These are phyloP conservation scores for Candida morakotiae DNA, from an alignment of 805 yeast species.

Conservation along the genomic window DNA sequence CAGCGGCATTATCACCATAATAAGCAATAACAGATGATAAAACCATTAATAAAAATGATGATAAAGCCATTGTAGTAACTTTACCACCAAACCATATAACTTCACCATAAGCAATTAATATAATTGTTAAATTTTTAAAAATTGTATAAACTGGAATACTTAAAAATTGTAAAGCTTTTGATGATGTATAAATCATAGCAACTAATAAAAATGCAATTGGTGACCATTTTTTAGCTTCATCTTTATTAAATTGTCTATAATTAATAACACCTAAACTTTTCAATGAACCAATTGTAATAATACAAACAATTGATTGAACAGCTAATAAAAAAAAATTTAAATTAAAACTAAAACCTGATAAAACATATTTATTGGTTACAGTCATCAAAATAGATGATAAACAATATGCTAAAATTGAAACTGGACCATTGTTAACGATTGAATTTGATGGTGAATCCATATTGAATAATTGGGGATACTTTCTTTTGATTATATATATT, in stretches of 20 bases:
- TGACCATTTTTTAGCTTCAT: conserved; percentile 93
- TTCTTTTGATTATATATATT: conserved; percentile 25
- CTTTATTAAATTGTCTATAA: conserved; percentile 78
- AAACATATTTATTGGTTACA: conserved; percentile 92
- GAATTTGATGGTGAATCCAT: conserved; percentile 32
- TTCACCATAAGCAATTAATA: conserved; percentile 96
- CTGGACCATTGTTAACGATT: conserved; percentile 52
- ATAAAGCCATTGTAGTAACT: conserved; percentile 85
- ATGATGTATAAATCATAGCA: conserved; percentile 91
- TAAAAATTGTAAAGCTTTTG: conserved; percentile 89
- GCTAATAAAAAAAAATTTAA: conserved; percentile 88
- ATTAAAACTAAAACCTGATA: conserved; percentile 65
- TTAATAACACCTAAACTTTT: conserved; percentile 74
- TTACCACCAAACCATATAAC: conserved; percentile 94
- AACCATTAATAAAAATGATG: conserved; percentile 88
- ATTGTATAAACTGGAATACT: conserved; percentile 96
- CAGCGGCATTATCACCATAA: conserved; percentile 64
- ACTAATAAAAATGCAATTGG: conserved; percentile 90
- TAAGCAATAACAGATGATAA: conserved; percentile 95
- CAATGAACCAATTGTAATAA: conserved; percentile 64
- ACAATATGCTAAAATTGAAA: conserved; percentile 83
- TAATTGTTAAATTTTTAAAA: conserved; percentile 95
- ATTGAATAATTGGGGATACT: conserved; percentile 10
- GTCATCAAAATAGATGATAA: conserved; percentile 95
- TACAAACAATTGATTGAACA: conserved; percentile 83